Evolutionary conservation across 805 yeast genomes (phyloP), one percentile per base, ranked within the genome.

Genomic region (Yamadazyma laniorum): DNA sequence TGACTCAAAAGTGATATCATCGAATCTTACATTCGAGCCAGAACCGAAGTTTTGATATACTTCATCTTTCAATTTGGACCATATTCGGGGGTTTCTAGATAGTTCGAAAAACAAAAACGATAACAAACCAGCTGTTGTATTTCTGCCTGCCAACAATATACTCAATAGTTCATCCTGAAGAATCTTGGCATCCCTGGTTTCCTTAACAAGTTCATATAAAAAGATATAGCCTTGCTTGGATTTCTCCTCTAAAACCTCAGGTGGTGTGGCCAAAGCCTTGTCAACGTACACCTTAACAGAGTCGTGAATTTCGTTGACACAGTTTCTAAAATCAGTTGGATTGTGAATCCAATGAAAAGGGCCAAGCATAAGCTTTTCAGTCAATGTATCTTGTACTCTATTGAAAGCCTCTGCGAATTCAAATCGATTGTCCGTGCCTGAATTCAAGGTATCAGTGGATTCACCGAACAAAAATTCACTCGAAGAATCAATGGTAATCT

Each of bases 401-500:
- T 64, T 63, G 44, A 67, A 67, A 14, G 68, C 53, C 4, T 56
- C 59, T 3, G 43, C 32, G 22, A 46, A 46, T 12, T 41, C 40
- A 38, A 59, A 63, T 3, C 64, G 66, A 18, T 52, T 54, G 42
- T 57, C 51, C 8, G 18, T 3, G 12, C 18, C 27, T 4, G 19
- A 8, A 11, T 17, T 3, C 17, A 46, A 39, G 3, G 50, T 34
- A 49, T 56, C 61, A 23, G 54, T 58, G 9, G 64, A 51, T 40
- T 63, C 65, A 14, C 72, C 73, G 49, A 67, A 65, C 37, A 67
- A 52, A 43, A 67, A 65, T 42, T 66, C 72, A 15, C 69, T 52
- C 3, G 71, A 58, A 17, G 69, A 53, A 46, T 67, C 73, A 35
- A 67, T 58, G 12, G 72, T 65, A 15, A 65, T 54, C 30, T 47